These are phyloP conservation scores for Cyclostephanos invisitatus DNA, from an alignment of 108 stramenopile species.

Conservation along the genomic window DNA sequence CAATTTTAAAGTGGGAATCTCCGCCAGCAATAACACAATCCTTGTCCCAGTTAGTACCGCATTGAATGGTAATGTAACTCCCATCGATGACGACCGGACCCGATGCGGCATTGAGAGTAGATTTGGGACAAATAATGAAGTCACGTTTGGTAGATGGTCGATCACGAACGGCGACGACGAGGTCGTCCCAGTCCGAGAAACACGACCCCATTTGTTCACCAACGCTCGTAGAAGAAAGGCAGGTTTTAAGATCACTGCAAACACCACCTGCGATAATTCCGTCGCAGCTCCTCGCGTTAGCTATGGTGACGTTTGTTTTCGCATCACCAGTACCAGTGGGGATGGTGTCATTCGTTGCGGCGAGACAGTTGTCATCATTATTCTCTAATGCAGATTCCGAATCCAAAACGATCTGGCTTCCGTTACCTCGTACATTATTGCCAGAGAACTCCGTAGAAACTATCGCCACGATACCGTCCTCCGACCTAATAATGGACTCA, in stretches of 20 bases:
- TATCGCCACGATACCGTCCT: slow-evolving; percentile 34
- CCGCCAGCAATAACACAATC: slow-evolving; percentile 39
- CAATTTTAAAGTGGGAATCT: slow-evolving; percentile 31
- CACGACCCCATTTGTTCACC: slow-evolving; percentile 12
- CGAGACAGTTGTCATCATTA: slow-evolving; percentile 25
- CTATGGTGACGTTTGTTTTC: not conserved
- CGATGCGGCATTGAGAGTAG: slow-evolving; percentile 20
- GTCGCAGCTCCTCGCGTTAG: not conserved
- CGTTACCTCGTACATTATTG: slow-evolving; percentile 19
- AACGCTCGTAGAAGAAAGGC: not conserved
- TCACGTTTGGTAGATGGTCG: slow-evolving; percentile 21
- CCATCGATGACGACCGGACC: slow-evolving; percentile 37
- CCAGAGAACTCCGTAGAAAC: slow-evolving; percentile 22
- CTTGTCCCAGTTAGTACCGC: slow-evolving; percentile 23
- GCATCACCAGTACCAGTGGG: not conserved
- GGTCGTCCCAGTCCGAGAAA: slow-evolving; percentile 31
- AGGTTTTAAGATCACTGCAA: slow-evolving; percentile 2
- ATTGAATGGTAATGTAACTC: slow-evolving; percentile 35
- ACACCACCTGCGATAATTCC: slow-evolving; percentile 12
- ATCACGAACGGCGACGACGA: slow-evolving; percentile 34
- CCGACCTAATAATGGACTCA: slow-evolving; percentile 23
- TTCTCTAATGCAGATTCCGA: slow-evolving; percentile 17
- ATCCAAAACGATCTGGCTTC: slow-evolving; percentile 24
- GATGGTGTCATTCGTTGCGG: not conserved
- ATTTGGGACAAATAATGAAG: slow-evolving; percentile 40